Conservation (phyloP, 345 rosid genomes). For the Carallia pectinifolia region DNA sequence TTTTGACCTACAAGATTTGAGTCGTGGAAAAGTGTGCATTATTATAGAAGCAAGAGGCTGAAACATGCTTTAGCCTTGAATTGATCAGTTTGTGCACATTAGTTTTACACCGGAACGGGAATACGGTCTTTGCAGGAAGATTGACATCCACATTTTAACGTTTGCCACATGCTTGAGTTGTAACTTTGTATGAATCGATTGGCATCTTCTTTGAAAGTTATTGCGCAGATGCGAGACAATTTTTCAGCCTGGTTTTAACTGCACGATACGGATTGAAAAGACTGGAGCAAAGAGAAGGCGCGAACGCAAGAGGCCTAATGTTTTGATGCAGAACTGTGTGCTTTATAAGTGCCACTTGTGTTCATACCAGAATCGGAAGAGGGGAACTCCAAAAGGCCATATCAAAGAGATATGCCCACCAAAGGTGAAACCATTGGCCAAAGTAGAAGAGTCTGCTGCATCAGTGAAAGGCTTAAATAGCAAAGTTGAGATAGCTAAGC, state of each 20-base stretch:
- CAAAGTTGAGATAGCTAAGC: conserved; percentile 16
- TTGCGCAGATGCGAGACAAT: conserved; percentile 69
- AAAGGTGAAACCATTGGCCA: neutral
- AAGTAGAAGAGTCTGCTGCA: conserved; percentile 9
- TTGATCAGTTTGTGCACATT: too few relatives aligned
- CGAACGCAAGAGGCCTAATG: conserved; percentile 31
- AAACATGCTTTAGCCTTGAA: too few relatives aligned
- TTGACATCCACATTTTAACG: too few relatives aligned
- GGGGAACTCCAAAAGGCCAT: conserved; percentile 53
- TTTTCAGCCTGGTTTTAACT: conserved; percentile 72
- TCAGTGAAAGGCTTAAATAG: conserved; percentile 14
- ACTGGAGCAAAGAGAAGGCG: conserved; percentile 32
- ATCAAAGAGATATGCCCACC: conserved; percentile 41
- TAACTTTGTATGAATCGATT: neutral
- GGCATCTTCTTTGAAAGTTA: neutral
- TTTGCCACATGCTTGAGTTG: neutral
- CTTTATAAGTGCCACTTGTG: conserved; percentile 70
- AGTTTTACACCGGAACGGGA: too few relatives aligned
- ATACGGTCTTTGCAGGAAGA: too few relatives aligned
- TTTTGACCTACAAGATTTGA: too few relatives aligned
- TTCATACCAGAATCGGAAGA: conserved; percentile 45
- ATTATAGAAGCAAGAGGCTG: too few relatives aligned
- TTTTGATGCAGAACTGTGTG: conserved; percentile 50
- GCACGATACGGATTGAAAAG: conserved; percentile 63
- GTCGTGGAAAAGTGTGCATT: too few relatives aligned